These are phyloP conservation scores for Phytophthora meadii DNA, from an alignment of 352 stramenopile genomes.

Conservation along the genomic window DNA sequence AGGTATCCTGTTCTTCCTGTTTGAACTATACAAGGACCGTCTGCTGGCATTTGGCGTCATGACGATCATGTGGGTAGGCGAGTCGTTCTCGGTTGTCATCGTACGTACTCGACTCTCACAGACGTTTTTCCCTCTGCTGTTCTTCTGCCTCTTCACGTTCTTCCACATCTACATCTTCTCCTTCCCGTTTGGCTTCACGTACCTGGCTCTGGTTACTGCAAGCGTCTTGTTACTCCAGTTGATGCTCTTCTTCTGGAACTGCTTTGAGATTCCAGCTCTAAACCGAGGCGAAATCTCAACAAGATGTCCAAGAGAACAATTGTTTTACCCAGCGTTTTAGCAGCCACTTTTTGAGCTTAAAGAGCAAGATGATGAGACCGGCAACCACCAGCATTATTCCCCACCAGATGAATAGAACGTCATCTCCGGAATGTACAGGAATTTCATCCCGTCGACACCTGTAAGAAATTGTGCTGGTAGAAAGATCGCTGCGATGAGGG, in stretches of 20 bases:
- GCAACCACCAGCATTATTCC: conserved; percentile 46
- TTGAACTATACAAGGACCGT: conserved; percentile 95
- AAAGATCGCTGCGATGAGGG: conserved; percentile 60
- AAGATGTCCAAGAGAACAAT: conserved; percentile 31
- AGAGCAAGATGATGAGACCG: conserved; percentile 39
- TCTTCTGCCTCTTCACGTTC: conserved; percentile 95
- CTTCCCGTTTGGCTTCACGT: conserved; percentile 94
- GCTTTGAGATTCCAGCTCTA: conserved; percentile 70
- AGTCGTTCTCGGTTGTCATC: conserved; percentile 92
- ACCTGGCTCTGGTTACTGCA: conserved; percentile 75
- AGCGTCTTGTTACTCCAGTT: conserved; percentile 51
- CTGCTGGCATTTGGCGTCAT: conserved; percentile 92
- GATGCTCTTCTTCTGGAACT: conserved; percentile 80
- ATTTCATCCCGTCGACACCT: conserved; percentile 87
- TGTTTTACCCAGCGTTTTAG: conserved; percentile 12
- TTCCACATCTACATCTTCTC: conserved; percentile 97
- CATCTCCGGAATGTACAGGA: conserved; percentile 78
- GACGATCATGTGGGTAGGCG: conserved; percentile 87
- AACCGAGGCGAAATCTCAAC: conserved; percentile 51
- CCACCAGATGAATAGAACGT: conserved; percentile 69
- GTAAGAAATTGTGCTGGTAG: conserved; percentile 81
- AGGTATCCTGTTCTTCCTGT: conserved; percentile 96
- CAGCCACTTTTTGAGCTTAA: conserved; percentile 66
- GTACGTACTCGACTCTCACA: conserved; percentile 74
- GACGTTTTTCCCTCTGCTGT: conserved; percentile 89